A percentile compares a stretch with the other conserved stretches of the same genome.
These are phyloP conservation scores for Xylaria telfairii DNA, from an alignment of 495 filamentous ascomycete species.

Conservation along the genomic window DNA sequence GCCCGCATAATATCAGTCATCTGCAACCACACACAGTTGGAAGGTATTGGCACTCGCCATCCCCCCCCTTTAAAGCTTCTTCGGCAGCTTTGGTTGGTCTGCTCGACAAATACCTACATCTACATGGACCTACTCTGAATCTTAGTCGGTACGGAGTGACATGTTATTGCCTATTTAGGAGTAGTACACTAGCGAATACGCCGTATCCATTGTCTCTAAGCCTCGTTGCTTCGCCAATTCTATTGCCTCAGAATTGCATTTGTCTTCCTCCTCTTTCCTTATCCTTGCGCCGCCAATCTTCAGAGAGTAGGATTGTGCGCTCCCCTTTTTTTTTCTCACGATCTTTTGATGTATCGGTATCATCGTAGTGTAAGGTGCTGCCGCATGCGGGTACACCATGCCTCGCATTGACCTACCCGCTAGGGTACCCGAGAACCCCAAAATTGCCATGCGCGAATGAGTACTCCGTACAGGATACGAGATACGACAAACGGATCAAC, in stretches of 20 bases:
- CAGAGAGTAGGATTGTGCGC: background rate
- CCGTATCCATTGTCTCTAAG: background rate
- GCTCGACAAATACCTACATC: too few relatives aligned
- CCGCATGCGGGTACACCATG: background rate
- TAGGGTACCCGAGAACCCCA: background rate
- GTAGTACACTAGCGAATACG: background rate
- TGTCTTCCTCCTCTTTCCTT: background rate
- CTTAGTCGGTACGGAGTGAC: background rate
- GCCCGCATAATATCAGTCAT: background rate
- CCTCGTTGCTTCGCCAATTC: background rate
- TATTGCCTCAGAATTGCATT: background rate
- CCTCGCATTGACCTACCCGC: background rate
- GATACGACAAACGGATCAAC: background rate
- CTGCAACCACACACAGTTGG: background rate
- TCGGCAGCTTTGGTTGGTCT: background rate
- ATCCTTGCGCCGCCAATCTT: background rate
- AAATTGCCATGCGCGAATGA: background rate
- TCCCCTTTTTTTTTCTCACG: background rate
- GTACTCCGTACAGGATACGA: conserved; percentile 5
- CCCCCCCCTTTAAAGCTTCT: background rate
- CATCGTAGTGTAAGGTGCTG: background rate
- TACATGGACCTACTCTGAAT: background rate
- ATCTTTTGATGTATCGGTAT: background rate
- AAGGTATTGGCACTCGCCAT: background rate
- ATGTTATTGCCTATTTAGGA: background rate